Conservation (phyloP, 495 filamentous ascomycete genomes). For the Aspergillus sclerotiicarbonarius region DNA sequence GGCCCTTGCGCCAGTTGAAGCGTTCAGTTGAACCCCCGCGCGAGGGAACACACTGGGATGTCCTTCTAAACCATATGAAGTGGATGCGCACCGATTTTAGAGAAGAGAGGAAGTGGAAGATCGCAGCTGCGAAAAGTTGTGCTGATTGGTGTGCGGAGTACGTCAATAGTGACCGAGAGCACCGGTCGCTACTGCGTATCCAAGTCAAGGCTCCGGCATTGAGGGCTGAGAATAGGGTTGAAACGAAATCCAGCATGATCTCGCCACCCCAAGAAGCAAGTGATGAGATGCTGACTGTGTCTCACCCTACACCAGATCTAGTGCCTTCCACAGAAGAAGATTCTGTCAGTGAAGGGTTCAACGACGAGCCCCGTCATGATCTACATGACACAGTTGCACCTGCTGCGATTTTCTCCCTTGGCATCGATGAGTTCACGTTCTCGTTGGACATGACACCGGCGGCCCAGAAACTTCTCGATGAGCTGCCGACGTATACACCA, state of each 20-base stretch:
- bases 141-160: slow-evolving; percentile 81
- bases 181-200: slow-evolving; percentile 64
- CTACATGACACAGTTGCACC: slow-evolving; percentile 48
- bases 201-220: slow-evolving; percentile 43
- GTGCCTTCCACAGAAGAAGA: slow-evolving; percentile 63
- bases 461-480: slow-evolving; percentile 77
- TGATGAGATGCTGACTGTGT: slow-evolving; percentile 34
- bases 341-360: slow-evolving; percentile 46
- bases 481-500: slow-evolving; percentile 76
- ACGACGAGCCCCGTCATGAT: slow-evolving; percentile 45
- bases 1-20: slow-evolving; percentile 86
- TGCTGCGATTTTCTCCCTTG: slow-evolving; percentile 77
- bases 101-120: slow-evolving; percentile 93
- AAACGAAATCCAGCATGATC: slow-evolving; percentile 21
- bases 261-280: slow-evolving; percentile 30
- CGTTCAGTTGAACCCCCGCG: slow-evolving; percentile 74
- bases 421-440: slow-evolving; percentile 79
- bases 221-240: slow-evolving; percentile 19
- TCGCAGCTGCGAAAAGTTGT: slow-evolving; percentile 69
- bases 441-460: slow-evolving; percentile 70
- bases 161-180: slow-evolving; percentile 59
- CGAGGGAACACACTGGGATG: slow-evolving; percentile 75
- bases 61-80: slow-evolving; percentile 85
- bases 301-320: slow-evolving; percentile 68
- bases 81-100: slow-evolving; percentile 97